Evolutionary conservation across 2,329 filamentous ascomycete genomes (phyloP), one percentile per base, ranked within the genome.

Genomic region (Ophiocordyceps camponoti-saundersi): DNA sequence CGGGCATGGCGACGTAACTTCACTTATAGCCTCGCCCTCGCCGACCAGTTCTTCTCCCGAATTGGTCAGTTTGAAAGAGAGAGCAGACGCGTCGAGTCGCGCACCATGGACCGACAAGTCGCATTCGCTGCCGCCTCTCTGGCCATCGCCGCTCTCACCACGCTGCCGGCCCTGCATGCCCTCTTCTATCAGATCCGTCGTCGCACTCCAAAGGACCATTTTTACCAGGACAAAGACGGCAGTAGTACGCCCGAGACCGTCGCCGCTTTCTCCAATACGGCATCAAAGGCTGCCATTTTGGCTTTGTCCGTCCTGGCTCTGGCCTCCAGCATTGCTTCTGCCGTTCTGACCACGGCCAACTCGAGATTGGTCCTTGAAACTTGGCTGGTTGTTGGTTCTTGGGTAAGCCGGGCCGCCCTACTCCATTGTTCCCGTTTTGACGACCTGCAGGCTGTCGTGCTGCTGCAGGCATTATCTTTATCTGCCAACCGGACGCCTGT

Each of bases 161-260:
- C 20, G 3, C 40, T 23, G 11, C 40, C 40, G 16, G 40, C 40
- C 40, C 12, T 42, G 21, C 49, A 57, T 36, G 59, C 60, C 42
- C 53, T 65, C 34, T 34, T 60, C 43, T 52, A 53, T 30, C 66
- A 69, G 48, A 49, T 61, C 34, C 61, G 59, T 30, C 54, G 58
- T 39, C 59, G 60, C 22, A 57, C 56, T 5, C 60, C 63, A 10
- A 63, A 63, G 48, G 65, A 71, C 40, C 63, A 70, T 12, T 65
- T 70, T 13, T 88, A 88, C 56, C 66, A 79, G 53, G 84, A 89
- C 56, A 64, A 71, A 50, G 84, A 89, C 61, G 84, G 84, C 44
- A 69, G 72, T 51, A 81, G 80, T 30, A 82, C 78, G 0, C 69
- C 75, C 40, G 77, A 82, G 56, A 77, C 79, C 1, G 58, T 78